Conservation (phyloP, 1,139 yeast species). For the Debaryomyces sp. region DNA sequence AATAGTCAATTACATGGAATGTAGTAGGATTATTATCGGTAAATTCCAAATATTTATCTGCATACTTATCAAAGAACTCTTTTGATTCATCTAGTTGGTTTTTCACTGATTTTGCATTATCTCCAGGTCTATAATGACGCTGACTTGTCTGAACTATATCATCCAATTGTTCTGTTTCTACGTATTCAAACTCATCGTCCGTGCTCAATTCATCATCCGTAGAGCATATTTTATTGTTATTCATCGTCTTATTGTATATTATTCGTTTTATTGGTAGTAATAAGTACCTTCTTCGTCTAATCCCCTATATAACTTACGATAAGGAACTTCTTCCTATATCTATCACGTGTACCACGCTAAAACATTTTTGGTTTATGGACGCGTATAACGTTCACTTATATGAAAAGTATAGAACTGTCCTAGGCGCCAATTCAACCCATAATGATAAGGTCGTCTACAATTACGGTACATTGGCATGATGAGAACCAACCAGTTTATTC, state of each 20-base stretch:
- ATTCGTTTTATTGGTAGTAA: background rate
- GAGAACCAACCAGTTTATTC: constrained; percentile 83
- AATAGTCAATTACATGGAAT: constrained; percentile 38
- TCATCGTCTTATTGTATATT: background rate
- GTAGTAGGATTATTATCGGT: constrained; percentile 47
- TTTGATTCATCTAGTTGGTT: background rate
- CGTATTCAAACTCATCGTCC: constrained; percentile 8
- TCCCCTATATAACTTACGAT: background rate
- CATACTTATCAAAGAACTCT: constrained; percentile 12
- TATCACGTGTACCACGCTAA: background rate
- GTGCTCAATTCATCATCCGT: constrained; percentile 10
- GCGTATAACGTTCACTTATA: constrained; percentile 1
- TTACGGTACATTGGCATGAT: constrained; percentile 82
- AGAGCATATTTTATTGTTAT: background rate
- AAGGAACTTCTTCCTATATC: background rate
- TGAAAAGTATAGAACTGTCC: background rate
- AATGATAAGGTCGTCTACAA: constrained; percentile 58
- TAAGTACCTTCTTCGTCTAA: background rate
- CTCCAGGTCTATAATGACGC: background rate
- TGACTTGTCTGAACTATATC: background rate
- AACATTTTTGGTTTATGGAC: constrained; percentile 4
- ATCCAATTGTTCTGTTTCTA: background rate
- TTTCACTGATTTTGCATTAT: background rate
- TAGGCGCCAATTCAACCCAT: background rate
- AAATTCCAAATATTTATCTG: constrained; percentile 38